Evolutionary conservation across 148 eudicot genomes (phyloP).

Genomic region (Talinum fruticosum): DNA sequence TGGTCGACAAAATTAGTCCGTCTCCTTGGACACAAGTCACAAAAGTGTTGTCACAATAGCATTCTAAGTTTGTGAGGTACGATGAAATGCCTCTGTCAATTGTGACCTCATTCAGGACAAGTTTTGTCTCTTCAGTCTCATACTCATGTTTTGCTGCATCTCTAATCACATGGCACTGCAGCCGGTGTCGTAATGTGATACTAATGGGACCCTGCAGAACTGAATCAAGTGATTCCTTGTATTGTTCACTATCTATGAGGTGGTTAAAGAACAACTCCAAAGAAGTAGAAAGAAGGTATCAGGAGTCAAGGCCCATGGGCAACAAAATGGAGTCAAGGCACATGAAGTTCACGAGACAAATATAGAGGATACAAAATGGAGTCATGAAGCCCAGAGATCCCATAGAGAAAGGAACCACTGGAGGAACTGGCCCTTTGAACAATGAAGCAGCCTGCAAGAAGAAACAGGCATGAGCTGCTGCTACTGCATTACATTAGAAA

Average conservation of each 20-base stretch:
- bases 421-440: slow-evolving; percentile 98
- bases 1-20: slow-evolving; percentile 85
- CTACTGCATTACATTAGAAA: neutral
- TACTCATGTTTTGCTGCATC: slow-evolving; percentile 67
- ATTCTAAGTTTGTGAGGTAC: slow-evolving; percentile 86
- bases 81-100: slow-evolving; percentile 94
- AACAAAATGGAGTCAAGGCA: too few species aligned
- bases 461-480: neutral
- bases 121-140: slow-evolving; percentile 73
- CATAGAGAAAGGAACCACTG: slow-evolving; percentile 80
- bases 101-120: slow-evolving; percentile 91
- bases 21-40: slow-evolving; percentile 98
- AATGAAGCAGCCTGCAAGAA: slow-evolving; percentile 83
- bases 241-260: slow-evolving; percentile 73
- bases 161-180: slow-evolving; percentile 77
- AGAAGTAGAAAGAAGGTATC: neutral
- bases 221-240: slow-evolving; percentile 69
- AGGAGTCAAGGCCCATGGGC: neutral
- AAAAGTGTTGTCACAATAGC: slow-evolving; percentile 84
- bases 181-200: slow-evolving; percentile 81
- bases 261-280: slow-evolving; percentile 45
- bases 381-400: slow-evolving; percentile 99
- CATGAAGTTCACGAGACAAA: neutral
- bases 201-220: slow-evolving; percentile 80
- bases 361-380: slow-evolving; percentile 82